A percentile compares a stretch with the other conserved stretches of the same genome.
These are phyloP conservation scores for Fusarium floridanum DNA, from an alignment of 2,329 filamentous ascomycete species.

Conservation along the genomic window DNA sequence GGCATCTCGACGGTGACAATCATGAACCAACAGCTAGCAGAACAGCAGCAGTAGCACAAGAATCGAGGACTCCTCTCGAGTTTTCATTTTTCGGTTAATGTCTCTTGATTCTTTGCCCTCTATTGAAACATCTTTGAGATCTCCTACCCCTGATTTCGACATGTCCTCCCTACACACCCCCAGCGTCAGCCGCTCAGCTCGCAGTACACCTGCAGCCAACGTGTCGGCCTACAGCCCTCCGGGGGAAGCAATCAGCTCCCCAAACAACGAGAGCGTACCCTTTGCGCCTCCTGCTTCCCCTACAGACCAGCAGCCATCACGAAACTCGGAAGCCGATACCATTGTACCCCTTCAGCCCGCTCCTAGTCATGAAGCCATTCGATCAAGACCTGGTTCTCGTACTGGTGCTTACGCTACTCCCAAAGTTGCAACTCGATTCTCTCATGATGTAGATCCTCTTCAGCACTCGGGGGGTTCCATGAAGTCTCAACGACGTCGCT, in stretches of 20 bases:
- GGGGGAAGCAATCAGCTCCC: constrained; percentile 27
- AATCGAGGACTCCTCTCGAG: constrained; percentile 9
- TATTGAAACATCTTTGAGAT: constrained; percentile 32
- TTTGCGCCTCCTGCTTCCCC: constrained; percentile 27
- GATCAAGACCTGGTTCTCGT: constrained; percentile 37
- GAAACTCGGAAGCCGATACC: constrained; percentile 35
- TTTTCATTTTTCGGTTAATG: constrained; percentile 25
- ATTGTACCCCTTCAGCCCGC: constrained; percentile 39
- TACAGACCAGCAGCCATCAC: constrained; percentile 13
- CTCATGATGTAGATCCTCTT: constrained; percentile 41
- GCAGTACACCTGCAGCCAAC: constrained; percentile 42
- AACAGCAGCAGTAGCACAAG: constrained; percentile 1
- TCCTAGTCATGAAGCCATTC: constrained; percentile 34
- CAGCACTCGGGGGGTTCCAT: constrained; percentile 38
- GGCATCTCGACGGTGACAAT: constrained; percentile 5
- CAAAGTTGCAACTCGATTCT: constrained; percentile 30
- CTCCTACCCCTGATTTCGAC: constrained; percentile 19
- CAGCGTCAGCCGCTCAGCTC: constrained; percentile 37
- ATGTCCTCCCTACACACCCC: constrained; percentile 41
- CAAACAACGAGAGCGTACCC: constrained; percentile 25
- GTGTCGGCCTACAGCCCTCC: constrained; percentile 36
- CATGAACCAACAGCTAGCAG: constrained; percentile 13
- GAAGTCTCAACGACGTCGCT: constrained; percentile 38
- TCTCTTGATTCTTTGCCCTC: constrained; percentile 30
- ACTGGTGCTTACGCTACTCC: constrained; percentile 26